Base-by-base conservation (phyloP, 148 eudicot species). In the Camellia granthamiana region DNA sequence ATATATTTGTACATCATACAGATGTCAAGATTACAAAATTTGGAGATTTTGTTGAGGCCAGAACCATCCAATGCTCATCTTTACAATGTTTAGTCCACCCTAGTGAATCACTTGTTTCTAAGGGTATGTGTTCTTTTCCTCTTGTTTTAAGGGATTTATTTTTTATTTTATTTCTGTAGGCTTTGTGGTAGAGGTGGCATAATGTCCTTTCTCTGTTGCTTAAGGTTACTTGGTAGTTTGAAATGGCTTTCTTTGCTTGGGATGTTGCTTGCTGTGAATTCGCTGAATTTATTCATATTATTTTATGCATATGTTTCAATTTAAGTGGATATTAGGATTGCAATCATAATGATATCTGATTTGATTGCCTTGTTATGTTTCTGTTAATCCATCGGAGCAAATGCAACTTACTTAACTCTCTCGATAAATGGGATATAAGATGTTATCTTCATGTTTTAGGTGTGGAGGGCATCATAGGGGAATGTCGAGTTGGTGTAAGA, bases 1-100 rank as follows among this genome's bases (percentile, higher is more conserved):
- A 23, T 46, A 69, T 70, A 13, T 74, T 44, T 84, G 72, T 69
- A 7, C 63, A 61, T 61, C 38, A 46, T 38, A 38, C 78, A 94
- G 98, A 94, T 86, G 90, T 92, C 67, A 90, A 81, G 78, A 81
- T 94, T 77, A 78, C 87, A 73, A 83, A 75, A 86, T 92, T 85
- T 85, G 85, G 82, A 69, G 86, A 83, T 74, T 30, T 84, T 72
- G 79, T 92, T 82, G 97, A 92, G 88, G 97, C 95, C 43, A 91
- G 87, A 81, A 91, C 90, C 23, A 83, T 90, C 11, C 85, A 83
- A 43, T 88, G 81, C 79, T 92, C 98, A 18, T 88, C 97, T 52
- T 43, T 91, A 72, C 85, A 87, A 63, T 74, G 89, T 78, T 77
- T 94, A 62, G 84, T 92, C 68, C 90, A 87, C 70, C 81, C 90